A percentile compares a stretch with the other conserved stretches of the same genome.
Conservation (phyloP, 305 asterid species). For the Andrographis paniculata region DNA sequence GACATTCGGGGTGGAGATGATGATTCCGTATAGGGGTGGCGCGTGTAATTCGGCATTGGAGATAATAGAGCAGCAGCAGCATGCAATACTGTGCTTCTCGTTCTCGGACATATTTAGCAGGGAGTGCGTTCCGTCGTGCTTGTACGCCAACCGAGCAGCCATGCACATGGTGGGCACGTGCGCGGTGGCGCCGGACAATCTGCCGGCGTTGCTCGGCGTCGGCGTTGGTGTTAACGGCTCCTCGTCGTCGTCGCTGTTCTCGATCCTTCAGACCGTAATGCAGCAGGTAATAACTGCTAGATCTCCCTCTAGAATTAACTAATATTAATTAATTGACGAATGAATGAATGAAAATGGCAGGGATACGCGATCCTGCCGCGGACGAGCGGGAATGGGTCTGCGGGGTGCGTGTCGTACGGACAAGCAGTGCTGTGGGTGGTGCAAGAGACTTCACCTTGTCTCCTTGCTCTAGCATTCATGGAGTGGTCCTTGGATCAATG, state of each 20-base stretch:
- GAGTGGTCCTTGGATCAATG: slow-evolving; percentile 29
- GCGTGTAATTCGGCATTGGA: slow-evolving; percentile 14
- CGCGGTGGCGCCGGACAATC: slow-evolving; percentile 18
- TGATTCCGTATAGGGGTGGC: slow-evolving; percentile 19
- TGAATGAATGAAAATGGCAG: slow-evolving; percentile 23
- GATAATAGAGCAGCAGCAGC: slow-evolving; percentile 28
- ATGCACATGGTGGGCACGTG: slow-evolving; percentile 30
- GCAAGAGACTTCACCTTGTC: slow-evolving; percentile 14
- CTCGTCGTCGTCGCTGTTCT: slow-evolving; percentile 16
- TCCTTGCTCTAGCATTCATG: slow-evolving; percentile 23
- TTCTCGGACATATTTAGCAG: slow-evolving; percentile 20
- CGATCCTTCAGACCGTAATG: slow-evolving; percentile 23
- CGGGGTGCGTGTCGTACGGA: slow-evolving; percentile 19
- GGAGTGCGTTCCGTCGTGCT: slow-evolving; percentile 23
- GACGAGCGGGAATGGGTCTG: no score
- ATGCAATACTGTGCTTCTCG: slow-evolving; percentile 40
- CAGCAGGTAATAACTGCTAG: no score
- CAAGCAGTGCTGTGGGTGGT: slow-evolving; percentile 36
- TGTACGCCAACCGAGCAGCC: slow-evolving; percentile 32
- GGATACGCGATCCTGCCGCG: slow-evolving; percentile 31
- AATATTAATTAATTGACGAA: no score
- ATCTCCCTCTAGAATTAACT: neutral
- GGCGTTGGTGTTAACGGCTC: slow-evolving; percentile 28
- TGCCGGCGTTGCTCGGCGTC: slow-evolving; percentile 19
- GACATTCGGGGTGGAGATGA: slow-evolving; percentile 29